phyloP scores from a whole-genome alignment of 1,284 basidiomycete genomes.

The Cutaneotrichosporon daszewskae region DNA sequence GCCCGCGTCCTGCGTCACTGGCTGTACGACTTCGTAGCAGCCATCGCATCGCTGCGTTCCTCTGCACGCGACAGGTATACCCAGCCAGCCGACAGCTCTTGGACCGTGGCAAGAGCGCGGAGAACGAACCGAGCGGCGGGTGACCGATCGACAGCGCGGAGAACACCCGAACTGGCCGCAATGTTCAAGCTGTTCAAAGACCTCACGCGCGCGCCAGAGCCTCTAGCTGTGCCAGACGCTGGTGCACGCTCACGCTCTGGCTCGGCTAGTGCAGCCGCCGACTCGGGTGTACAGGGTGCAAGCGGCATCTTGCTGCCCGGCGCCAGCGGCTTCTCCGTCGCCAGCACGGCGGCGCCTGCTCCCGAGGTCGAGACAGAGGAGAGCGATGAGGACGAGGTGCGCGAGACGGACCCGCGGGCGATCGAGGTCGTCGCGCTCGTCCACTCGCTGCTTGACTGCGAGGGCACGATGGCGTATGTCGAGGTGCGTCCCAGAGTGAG shows the following conservation, averaged over 20 bases:
- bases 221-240: conserved; percentile 19
- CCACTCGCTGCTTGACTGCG: conserved; percentile 20
- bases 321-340: background rate
- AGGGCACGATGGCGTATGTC: conserved; percentile 30
- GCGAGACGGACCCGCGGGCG: conserved; percentile 30
- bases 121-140: background rate
- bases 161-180: background rate
- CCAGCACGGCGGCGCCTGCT: background rate
- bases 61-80: too few relatives aligned
- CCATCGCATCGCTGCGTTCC: too few relatives aligned
- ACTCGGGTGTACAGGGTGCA: conserved; percentile 1
- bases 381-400: conserved; percentile 19
- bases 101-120: background rate
- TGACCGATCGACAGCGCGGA: background rate
- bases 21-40: background rate
- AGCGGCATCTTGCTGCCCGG: background rate
- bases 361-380: background rate
- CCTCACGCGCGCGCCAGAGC: conserved; percentile 37
- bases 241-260: too few relatives aligned
- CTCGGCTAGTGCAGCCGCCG: conserved; percentile 5
- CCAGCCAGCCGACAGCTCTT: background rate
- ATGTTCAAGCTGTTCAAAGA: conserved; percentile 48
- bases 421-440: conserved; percentile 27
- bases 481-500: conserved; percentile 27
- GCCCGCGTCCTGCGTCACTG: background rate